Percentiles rank a stretch among this genome's conserved stretches.
Evolutionary conservation across 306 rosid species (phyloP).

Genomic region (Lathyrus oleraceus): DNA sequence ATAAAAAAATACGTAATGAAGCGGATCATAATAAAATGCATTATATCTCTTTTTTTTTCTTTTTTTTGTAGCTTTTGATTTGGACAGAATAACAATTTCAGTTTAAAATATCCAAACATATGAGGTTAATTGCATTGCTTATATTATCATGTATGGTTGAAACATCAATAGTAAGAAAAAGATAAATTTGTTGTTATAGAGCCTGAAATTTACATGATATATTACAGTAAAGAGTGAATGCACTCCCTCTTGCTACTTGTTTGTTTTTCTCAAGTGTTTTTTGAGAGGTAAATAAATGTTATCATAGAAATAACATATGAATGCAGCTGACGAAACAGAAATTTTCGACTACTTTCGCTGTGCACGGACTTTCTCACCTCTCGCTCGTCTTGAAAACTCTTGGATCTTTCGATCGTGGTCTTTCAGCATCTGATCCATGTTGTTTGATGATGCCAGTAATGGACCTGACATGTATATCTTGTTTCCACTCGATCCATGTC

Average conservation of each 20-base stretch:
- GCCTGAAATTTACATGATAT: constrained; percentile 39
- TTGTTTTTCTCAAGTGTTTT: constrained; percentile 18
- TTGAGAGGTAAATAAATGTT: constrained; percentile 33
- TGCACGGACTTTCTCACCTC: constrained; percentile 41
- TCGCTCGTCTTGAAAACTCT: constrained; percentile 66
- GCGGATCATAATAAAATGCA: too few relatives aligned
- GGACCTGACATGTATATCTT: constrained; percentile 93
- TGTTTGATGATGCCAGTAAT: constrained; percentile 62
- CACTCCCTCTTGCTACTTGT: constrained; percentile 29
- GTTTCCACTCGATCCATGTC: constrained; percentile 58
- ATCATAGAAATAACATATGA: constrained; percentile 19
- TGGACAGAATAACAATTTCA: too few relatives aligned
- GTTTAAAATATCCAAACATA: too few relatives aligned
- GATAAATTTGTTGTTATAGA: constrained; percentile 30
- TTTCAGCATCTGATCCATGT: constrained; percentile 76
- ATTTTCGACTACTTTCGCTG: constrained; percentile 34
- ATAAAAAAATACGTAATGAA: too few relatives aligned
- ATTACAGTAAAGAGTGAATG: constrained; percentile 37
- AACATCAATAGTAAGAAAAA: background rate
- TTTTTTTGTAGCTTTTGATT: too few relatives aligned
- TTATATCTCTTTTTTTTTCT: too few relatives aligned
- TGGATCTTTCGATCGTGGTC: constrained; percentile 84
- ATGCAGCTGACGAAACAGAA: constrained; percentile 29
- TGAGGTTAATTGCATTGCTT: too few relatives aligned
- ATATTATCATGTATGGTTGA: background rate